Percentiles rank a stretch among this genome's conserved stretches.
phyloP scores from a whole-genome alignment of 2,329 filamentous ascomycete species.

The Fusarium sp. region DNA sequence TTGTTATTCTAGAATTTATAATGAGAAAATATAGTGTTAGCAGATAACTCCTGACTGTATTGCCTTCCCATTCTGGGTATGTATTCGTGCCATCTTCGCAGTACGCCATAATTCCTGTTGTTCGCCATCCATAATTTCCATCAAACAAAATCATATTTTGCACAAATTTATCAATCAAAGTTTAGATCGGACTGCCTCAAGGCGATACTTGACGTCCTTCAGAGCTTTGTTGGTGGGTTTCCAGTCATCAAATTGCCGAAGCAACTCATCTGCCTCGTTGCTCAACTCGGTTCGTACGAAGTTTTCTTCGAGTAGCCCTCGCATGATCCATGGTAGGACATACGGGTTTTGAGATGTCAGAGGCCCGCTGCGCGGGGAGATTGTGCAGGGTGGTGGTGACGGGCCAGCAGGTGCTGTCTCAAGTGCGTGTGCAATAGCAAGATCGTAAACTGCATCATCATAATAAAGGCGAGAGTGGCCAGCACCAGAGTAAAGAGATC shows the following conservation, averaged over 20 bases:
- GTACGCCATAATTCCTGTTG: background rate
- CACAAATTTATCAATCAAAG: conserved; percentile 52
- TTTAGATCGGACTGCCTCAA: conserved; percentile 91
- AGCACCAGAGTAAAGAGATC: conserved; percentile 89
- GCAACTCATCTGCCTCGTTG: conserved; percentile 77
- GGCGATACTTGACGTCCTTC: conserved; percentile 93
- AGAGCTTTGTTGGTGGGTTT: conserved; percentile 87
- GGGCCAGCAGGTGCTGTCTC: conserved; percentile 69
- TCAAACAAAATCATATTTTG: background rate
- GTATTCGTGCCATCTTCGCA: conserved; percentile 6
- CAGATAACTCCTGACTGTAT: conserved; percentile 19
- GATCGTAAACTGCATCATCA: conserved; percentile 83
- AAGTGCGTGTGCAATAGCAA: conserved; percentile 76
- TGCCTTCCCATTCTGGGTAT: conserved; percentile 15
- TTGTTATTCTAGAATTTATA: background rate
- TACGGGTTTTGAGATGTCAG: conserved; percentile 78
- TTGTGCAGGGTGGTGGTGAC: conserved; percentile 42
- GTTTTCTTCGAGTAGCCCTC: conserved; percentile 90
- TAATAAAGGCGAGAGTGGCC: conserved; percentile 95
- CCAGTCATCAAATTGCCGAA: conserved; percentile 94
- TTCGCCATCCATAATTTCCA: background rate
- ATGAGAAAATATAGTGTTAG: background rate
- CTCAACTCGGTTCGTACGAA: conserved; percentile 84
- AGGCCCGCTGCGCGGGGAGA: conserved; percentile 39
- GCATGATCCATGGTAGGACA: conserved; percentile 93